A percentile compares a stretch with the other conserved stretches of the same genome.
Conservation (phyloP, 148 eudicot species). For the Silene latifolia region DNA sequence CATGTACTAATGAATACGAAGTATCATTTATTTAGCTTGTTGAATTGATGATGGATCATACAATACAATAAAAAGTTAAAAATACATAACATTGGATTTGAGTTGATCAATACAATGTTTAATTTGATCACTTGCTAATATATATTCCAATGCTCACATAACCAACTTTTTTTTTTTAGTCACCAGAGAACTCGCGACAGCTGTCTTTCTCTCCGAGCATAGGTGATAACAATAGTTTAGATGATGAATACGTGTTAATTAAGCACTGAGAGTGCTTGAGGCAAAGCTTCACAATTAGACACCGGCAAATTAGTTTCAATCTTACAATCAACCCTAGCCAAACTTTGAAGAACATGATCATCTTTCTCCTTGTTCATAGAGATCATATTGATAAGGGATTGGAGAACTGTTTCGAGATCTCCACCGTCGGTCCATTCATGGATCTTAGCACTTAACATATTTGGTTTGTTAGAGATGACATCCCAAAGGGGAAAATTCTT, state of each 20-base stretch:
- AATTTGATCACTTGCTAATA: no score
- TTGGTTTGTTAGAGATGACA: slow-evolving; percentile 27
- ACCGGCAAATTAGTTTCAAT: slow-evolving; percentile 15
- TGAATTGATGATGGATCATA: not conserved
- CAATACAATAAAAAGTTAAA: not conserved
- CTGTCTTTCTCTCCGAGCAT: no score
- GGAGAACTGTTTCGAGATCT: slow-evolving; percentile 25
- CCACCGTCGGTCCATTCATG: slow-evolving; percentile 38
- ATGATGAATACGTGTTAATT: slow-evolving; percentile 14
- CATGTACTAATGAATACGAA: not conserved
- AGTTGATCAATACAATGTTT: no score
- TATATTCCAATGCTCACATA: not conserved
- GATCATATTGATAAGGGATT: slow-evolving; percentile 15
- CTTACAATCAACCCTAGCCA: slow-evolving; percentile 19
- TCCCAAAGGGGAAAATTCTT: slow-evolving; percentile 35
- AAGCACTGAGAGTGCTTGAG: slow-evolving; percentile 26
- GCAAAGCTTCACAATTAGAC: slow-evolving; percentile 23
- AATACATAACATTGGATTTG: not conserved
- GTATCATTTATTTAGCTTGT: not conserved
- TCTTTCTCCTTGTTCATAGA: slow-evolving; percentile 8
- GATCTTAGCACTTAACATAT: slow-evolving; percentile 22
- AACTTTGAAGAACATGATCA: slow-evolving; percentile 5
- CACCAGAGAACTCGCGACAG: no score
- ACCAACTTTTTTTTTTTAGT: no score
- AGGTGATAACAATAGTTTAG: no score